Conservation (phyloP, 768 basidiomycete species). For the Lactarius indigo region DNA sequence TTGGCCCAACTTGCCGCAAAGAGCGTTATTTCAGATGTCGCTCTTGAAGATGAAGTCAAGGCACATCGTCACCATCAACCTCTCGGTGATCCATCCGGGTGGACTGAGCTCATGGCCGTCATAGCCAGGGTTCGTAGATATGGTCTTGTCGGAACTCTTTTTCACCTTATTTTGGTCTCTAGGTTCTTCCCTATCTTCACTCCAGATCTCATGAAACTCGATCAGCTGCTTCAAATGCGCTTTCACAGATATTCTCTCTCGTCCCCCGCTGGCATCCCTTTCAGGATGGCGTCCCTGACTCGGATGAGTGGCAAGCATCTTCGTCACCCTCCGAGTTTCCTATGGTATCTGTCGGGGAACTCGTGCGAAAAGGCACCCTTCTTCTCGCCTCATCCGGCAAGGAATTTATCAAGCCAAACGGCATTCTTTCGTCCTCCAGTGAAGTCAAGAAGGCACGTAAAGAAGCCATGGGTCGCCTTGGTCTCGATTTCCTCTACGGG, state of each 20-base stretch:
- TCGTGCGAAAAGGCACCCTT: constrained; percentile 71
- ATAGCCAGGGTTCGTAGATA: constrained; percentile 67
- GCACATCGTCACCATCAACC: constrained; percentile 54
- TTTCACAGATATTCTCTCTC: constrained; percentile 81
- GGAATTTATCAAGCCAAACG: constrained; percentile 76
- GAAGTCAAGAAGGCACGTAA: constrained; percentile 86
- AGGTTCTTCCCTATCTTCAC: constrained; percentile 90
- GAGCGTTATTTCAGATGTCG: constrained; percentile 77
- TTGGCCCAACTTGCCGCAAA: constrained; percentile 88
- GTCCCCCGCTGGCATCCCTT: constrained; percentile 78
- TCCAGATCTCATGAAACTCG: constrained; percentile 93
- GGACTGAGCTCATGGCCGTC: constrained; percentile 88
- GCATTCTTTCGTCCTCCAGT: constrained; percentile 65
- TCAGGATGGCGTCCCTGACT: constrained; percentile 33
- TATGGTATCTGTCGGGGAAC: constrained; percentile 69
- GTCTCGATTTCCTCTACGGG: constrained; percentile 79
- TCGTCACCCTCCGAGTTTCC: constrained; percentile 57
- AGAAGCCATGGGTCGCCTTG: constrained; percentile 84
- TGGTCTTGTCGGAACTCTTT: constrained; percentile 11
- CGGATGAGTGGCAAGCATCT: constrained; percentile 28
- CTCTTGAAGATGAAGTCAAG: constrained; percentile 77
- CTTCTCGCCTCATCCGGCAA: constrained; percentile 92
- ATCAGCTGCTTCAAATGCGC: constrained; percentile 80
- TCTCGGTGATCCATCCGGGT: constrained; percentile 66
- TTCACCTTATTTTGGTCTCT: constrained; percentile 9